Percentiles rank a stretch among this genome's conserved stretches.
phyloP scores from a whole-genome alignment of 2,329 filamentous ascomycete species.

The Colletotrichum sp. region DNA sequence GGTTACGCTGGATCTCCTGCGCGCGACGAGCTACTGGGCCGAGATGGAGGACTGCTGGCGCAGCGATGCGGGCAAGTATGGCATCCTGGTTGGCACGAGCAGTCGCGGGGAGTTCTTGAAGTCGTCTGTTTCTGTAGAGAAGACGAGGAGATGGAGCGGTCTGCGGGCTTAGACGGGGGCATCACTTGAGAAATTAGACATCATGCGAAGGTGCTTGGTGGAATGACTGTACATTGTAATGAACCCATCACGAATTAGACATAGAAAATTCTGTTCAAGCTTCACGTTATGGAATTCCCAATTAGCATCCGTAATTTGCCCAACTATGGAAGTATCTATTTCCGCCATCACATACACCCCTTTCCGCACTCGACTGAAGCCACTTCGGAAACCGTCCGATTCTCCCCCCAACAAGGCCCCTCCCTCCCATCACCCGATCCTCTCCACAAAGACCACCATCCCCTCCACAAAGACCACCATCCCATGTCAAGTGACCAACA shows the following conservation, averaged over 20 bases:
- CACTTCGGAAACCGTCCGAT: conserved; percentile 5
- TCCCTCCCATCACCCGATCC: background rate
- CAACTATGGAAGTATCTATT: background rate
- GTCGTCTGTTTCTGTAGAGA: conserved; percentile 10
- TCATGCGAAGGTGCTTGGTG: background rate
- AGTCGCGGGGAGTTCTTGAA: conserved; percentile 28
- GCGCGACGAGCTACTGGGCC: conserved; percentile 45
- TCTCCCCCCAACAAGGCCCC: background rate
- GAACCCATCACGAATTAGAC: background rate
- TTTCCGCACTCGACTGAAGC: background rate
- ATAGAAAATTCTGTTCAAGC: background rate
- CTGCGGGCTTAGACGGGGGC: background rate
- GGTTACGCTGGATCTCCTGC: conserved; percentile 35
- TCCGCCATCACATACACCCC: background rate
- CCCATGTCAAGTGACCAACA: background rate
- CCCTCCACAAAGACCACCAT: background rate
- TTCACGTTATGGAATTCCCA: background rate
- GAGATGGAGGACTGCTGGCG: conserved; percentile 43
- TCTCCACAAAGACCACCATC: background rate
- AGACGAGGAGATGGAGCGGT: conserved; percentile 18
- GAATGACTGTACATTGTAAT: background rate
- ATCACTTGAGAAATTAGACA: background rate
- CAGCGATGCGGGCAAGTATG: conserved; percentile 39
- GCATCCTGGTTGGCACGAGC: conserved; percentile 39
- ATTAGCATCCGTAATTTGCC: background rate